Conservation (phyloP, 306 rosid species). For the Begonia fuchsioides region DNA sequence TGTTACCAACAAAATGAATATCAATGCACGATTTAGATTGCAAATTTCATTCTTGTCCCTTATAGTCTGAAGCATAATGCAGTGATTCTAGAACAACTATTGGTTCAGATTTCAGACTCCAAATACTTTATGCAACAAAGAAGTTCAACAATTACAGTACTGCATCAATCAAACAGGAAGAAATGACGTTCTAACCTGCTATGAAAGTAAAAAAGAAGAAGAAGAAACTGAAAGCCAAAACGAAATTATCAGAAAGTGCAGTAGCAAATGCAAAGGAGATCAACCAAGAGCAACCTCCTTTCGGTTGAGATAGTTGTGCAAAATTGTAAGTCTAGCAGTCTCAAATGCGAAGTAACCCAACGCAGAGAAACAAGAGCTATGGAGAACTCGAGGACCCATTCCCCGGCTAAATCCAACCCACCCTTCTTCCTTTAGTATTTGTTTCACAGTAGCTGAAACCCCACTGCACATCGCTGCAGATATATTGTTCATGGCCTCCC, state of each 20-base stretch:
- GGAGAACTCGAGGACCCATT: slow-evolving; percentile 87
- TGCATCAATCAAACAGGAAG: too few relatives aligned
- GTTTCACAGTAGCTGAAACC: slow-evolving; percentile 39
- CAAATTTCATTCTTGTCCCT: too few relatives aligned
- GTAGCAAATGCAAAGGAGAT: slow-evolving; percentile 4
- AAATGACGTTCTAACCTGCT: too few relatives aligned
- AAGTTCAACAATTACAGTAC: too few relatives aligned
- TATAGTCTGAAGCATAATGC: too few relatives aligned
- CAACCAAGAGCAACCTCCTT: slow-evolving; percentile 32
- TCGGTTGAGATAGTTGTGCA: slow-evolving; percentile 40
- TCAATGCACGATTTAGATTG: too few relatives aligned
- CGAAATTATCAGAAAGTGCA: background rate
- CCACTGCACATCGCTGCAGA: slow-evolving; percentile 45
- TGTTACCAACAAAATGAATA: too few relatives aligned
- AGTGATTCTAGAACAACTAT: too few relatives aligned
- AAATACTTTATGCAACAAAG: too few relatives aligned
- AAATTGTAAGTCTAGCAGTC: slow-evolving; percentile 62
- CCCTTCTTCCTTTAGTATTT: slow-evolving; percentile 68
- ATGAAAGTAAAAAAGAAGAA: too few relatives aligned
- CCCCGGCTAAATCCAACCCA: slow-evolving; percentile 73
- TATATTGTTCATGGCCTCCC: slow-evolving; percentile 35
- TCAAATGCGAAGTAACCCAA: slow-evolving; percentile 90
- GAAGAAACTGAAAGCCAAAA: too few relatives aligned
- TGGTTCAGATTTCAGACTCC: too few relatives aligned
- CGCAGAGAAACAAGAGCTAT: slow-evolving; percentile 84